These are phyloP conservation scores for Eucalyptus guilfoylei DNA, from an alignment of 345 rosid species.

Conservation along the genomic window DNA sequence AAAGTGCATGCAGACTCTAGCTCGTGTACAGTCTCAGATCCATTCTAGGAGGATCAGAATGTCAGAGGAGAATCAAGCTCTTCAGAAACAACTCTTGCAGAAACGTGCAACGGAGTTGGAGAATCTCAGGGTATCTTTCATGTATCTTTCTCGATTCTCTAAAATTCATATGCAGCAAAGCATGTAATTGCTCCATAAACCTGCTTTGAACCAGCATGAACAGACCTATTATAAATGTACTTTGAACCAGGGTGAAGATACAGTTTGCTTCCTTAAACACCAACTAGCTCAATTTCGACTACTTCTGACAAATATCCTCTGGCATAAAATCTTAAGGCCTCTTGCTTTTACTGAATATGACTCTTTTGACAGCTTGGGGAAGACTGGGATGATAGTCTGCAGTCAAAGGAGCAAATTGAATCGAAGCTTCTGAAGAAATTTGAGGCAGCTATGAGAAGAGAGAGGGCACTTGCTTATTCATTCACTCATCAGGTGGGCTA, in stretches of 20 bases:
- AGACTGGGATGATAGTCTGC: conserved; percentile 86
- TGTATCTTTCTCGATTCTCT: not conserved
- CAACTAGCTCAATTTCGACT: not conserved
- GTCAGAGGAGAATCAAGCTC: conserved; percentile 91
- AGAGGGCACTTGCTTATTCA: conserved; percentile 82
- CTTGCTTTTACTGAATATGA: not conserved
- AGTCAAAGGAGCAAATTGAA: conserved; percentile 89
- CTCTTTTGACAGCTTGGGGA: conserved; percentile 56
- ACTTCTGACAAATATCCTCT: not conserved
- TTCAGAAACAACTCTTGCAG: conserved; percentile 80
- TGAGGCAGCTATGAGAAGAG: conserved; percentile 95
- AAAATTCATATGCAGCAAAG: not conserved
- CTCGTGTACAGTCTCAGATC: conserved; percentile 84
- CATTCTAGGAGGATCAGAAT: conserved; percentile 65
- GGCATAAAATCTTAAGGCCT: not conserved
- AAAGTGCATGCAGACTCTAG: conserved; percentile 79
- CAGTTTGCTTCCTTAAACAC: not conserved
- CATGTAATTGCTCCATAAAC: not conserved
- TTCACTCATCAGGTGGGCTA: conserved; percentile 79
- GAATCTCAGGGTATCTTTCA: conserved; percentile 37
- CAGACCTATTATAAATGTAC: not conserved
- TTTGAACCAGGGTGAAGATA: not conserved
- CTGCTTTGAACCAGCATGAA: not conserved
- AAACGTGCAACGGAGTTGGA: conserved; percentile 85
- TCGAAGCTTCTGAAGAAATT: conserved; percentile 65